Evolutionary conservation across 2,329 filamentous ascomycete genomes (phyloP), one percentile per base, ranked within the genome.

Genomic region (Coleophoma crateriformis): DNA sequence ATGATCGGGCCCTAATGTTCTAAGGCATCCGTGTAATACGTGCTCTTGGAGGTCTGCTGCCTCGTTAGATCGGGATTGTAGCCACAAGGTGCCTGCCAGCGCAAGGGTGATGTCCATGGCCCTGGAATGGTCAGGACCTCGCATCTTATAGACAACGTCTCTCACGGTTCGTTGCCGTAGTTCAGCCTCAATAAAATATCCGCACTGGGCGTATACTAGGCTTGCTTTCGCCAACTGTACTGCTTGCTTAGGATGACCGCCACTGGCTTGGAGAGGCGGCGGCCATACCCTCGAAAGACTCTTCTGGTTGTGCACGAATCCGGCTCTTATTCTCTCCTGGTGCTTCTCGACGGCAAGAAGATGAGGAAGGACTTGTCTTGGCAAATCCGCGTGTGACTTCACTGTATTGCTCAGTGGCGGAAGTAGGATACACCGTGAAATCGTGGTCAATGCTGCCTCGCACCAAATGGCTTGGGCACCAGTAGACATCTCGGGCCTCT

Each of bases 381-480:
- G 14, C 11, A 38, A 5, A 12, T n/a, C 14, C 14, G 15, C 14
- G 12, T 38, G 35, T 38, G 2, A 2, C 35, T n/a, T 17, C 15
- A 17, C 35, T 38, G 13, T 38, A 17, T 38, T 38, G 35, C 50
- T 53, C n/a, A 53, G 39, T 22, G 58, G 58, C 20, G 62, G 58
- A 15, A 67, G 47, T 3, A 61, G 42, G 35, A 68, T 60, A 39
- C 48, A 57, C 27, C 53, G 49, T 7, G 57, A 46, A 5, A 68
- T 42, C 15, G 57, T 55, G 2, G 49, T 62, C 11, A 48, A 45
- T 10, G 65, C 62, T 17, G 56, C 61, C 51, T 63, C 49, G 47
- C 50, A 61, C 62, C 64, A 67, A 17, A 66, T 34, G 14, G 55
- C 59, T 52, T 65, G 61, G 42, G 65, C 61, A 14, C 32, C 47